A percentile compares a stretch with the other conserved stretches of the same genome.
Conservation (phyloP, 164 flowering plant genomes). For the Macadamia tetraphylla region DNA sequence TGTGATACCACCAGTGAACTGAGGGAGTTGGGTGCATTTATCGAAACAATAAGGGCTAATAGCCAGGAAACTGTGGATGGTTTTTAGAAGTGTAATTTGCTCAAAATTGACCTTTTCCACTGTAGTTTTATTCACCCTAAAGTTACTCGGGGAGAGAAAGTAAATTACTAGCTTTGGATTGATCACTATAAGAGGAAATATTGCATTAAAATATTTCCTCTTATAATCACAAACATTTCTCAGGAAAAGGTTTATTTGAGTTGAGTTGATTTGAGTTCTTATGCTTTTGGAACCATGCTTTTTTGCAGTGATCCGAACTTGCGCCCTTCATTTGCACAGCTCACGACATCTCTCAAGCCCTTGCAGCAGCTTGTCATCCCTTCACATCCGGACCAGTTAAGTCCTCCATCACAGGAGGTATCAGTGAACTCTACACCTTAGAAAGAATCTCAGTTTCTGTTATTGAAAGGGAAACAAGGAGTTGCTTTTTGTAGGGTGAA, state of each 20-base stretch:
- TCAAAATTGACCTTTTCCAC: no score
- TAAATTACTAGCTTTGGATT: no score
- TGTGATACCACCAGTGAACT: no score
- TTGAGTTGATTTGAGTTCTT: not conserved
- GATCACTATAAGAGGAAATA: no score
- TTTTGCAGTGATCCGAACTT: slow-evolving; percentile 74
- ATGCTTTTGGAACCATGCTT: not conserved
- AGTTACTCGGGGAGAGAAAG: no score
- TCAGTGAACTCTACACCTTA: slow-evolving; percentile 62
- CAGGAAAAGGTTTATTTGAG: not conserved
- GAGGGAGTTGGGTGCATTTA: no score
- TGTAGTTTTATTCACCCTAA: no score
- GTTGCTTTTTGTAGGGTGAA: slow-evolving; percentile 8
- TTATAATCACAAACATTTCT: no score
- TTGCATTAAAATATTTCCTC: no score
- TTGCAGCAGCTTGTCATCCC: slow-evolving; percentile 77
- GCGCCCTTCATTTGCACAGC: slow-evolving; percentile 93
- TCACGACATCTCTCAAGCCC: slow-evolving; percentile 64
- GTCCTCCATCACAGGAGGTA: slow-evolving; percentile 41
- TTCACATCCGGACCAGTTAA: slow-evolving; percentile 47
- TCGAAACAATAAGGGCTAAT: no score
- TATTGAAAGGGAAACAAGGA: slow-evolving; percentile 24
- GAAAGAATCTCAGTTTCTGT: slow-evolving; percentile 25
- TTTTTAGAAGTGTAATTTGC: no score
- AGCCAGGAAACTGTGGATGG: no score